Evolutionary conservation across 257 asterid species (phyloP).

Genomic region (Solanum pinnatisectum): DNA sequence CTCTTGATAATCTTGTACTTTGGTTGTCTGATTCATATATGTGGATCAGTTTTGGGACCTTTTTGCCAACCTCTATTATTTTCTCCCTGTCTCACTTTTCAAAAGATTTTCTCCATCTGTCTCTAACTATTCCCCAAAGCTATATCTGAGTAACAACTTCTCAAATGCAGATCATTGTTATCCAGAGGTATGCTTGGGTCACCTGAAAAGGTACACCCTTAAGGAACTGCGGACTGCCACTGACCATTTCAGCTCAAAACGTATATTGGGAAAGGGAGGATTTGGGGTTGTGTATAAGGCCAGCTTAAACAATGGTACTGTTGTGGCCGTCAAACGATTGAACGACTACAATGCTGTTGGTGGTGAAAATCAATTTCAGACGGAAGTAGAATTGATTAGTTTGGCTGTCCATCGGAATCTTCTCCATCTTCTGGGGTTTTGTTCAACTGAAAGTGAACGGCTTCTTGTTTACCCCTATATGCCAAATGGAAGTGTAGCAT

Average conservation of each 20-base stretch:
- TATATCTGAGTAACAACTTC: not conserved
- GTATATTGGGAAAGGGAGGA: conserved; percentile 87
- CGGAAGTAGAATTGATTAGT: conserved; percentile 88
- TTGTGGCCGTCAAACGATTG: conserved; percentile 88
- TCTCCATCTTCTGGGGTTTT: conserved; percentile 84
- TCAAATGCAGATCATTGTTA: conserved; percentile 66
- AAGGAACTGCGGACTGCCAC: conserved; percentile 90
- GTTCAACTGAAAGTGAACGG: conserved; percentile 79
- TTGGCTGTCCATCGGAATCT: conserved; percentile 90
- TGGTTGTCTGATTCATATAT: not conserved
- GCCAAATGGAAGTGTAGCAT: conserved; percentile 87
- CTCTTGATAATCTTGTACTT: not conserved
- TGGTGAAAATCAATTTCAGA: conserved; percentile 91
- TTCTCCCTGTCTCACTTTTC: not conserved
- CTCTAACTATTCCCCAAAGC: not conserved
- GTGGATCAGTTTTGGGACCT: not conserved
- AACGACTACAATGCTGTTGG: conserved; percentile 78
- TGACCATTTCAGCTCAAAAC: conserved; percentile 67
- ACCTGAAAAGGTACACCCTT: conserved; percentile 61
- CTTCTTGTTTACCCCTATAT: conserved; percentile 82
- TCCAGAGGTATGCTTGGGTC: conserved; percentile 90
- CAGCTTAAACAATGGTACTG: conserved; percentile 56
- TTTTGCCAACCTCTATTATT: not conserved
- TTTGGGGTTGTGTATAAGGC: conserved; percentile 88
- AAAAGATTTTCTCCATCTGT: not conserved